phyloP scores from a whole-genome alignment of 2,329 filamentous ascomycete genomes.

The Penicillium brasilianum region DNA sequence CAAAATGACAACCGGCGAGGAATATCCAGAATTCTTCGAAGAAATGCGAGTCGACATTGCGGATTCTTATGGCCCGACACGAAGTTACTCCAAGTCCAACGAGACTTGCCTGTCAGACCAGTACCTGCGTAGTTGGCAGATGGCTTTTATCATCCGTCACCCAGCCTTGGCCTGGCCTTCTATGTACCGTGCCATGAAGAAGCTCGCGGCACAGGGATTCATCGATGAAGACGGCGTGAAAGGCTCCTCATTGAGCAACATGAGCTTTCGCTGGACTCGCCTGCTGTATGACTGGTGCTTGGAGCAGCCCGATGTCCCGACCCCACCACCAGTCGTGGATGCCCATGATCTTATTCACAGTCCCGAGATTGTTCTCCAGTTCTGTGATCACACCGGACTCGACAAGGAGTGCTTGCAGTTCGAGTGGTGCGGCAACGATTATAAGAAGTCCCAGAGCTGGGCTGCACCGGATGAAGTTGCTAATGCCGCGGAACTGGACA shows the following conservation, averaged over 20 bases:
- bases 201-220: constrained; percentile 22
- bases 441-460: constrained; percentile 15
- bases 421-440: constrained; percentile 35
- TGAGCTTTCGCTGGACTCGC: constrained; percentile 40
- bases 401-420: constrained; percentile 39
- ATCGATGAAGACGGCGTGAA: constrained; percentile 24
- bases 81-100: constrained; percentile 37
- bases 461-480: not conserved
- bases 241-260: constrained; percentile 27
- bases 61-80: constrained; percentile 19
- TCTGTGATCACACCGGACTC: constrained; percentile 39
- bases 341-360: constrained; percentile 47
- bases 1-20: constrained; percentile 16
- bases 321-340: constrained; percentile 41
- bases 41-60: constrained; percentile 26
- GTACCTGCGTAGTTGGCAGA: constrained; percentile 40
- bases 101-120: constrained; percentile 43
- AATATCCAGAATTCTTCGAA: constrained; percentile 13
- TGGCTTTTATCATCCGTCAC: constrained; percentile 47
- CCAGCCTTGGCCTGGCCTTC: constrained; percentile 49
- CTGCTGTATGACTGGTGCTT: constrained; percentile 44
- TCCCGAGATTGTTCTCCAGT: constrained; percentile 35
- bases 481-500: not conserved
- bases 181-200: constrained; percentile 39
- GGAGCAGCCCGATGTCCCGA: constrained; percentile 27